Base-by-base conservation (phyloP, 2,329 filamentous ascomycete genomes). In the Graphium sp. region DNA sequence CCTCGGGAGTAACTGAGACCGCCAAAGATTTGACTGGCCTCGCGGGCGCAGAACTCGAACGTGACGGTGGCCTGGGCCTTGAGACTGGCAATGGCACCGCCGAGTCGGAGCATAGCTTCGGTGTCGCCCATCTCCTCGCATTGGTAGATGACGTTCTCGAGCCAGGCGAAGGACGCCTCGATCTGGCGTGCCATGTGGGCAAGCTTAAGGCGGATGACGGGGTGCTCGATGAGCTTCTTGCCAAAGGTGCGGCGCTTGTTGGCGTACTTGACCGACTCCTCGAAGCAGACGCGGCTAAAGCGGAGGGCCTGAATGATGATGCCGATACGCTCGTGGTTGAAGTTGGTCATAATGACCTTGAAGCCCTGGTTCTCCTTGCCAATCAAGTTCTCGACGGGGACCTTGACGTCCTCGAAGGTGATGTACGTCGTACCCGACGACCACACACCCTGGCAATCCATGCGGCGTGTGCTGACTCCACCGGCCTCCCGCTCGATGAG, bases 371-470 rank as follows among this genome's bases (percentile, higher is more conserved):
- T 93, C 61, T 92, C 77, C 64, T 94, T 95, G 57, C 89, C 89
- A 35, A 98, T 75, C 43, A 98, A 55, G 61, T 98, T 95, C 67
- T 93, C 87, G n/a, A 95, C 89, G 2, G 89, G 89, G 1, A 98
- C 89, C 64, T 95, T 95, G 55, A 95, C 89, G 49, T 98, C 89
- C 55, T 98, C 89, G 41, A 95, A 95, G 24, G 87, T 94, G 49
- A 98, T 76, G 56, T 95, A 98, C 18, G 89, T 94, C 11, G 89
- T 95, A 30, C 89, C 89, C 39, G 74, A 82, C 36, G 78, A 84
- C 81, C 85, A 93, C 18, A 95, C 85, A 54, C 89, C 89, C 57
- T 94, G 85, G 65, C 87, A 95, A 58, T 95, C 85, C 89, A 98
- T 98, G 48, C 79, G 76, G 32, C 89, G 72, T 17, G 89, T 98